phyloP scores from a whole-genome alignment of 345 rosid genomes.

The Xanthoceras sorbifolium region DNA sequence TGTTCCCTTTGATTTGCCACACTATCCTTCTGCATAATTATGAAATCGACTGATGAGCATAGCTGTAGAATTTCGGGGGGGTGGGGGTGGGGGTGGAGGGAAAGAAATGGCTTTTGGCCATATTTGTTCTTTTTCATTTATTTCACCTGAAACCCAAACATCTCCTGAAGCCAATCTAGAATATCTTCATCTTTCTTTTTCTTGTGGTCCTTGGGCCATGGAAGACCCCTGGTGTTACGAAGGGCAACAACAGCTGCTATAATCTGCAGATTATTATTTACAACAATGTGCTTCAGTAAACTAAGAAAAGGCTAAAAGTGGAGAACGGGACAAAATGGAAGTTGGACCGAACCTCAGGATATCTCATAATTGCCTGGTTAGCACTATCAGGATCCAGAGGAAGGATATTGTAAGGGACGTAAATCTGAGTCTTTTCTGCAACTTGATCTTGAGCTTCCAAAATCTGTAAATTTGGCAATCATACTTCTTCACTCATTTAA shows the following conservation, averaged over 20 bases:
- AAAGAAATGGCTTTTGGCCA: background rate
- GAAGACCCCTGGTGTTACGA: constrained; percentile 98
- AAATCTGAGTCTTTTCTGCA: constrained; percentile 91
- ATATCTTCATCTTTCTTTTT: constrained; percentile 88
- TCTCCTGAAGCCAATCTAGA: constrained; percentile 97
- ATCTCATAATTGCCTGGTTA: constrained; percentile 94
- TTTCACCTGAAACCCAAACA: constrained; percentile 98
- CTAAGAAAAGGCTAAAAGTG: constrained; percentile 12
- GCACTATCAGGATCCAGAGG: constrained; percentile 99
- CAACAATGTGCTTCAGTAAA: constrained; percentile 14
- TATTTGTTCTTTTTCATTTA: background rate
- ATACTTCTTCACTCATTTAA: constrained; percentile 12
- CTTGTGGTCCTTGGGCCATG: constrained; percentile 87
- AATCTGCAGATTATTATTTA: constrained; percentile 50
- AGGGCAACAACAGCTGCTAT: constrained; percentile 94
- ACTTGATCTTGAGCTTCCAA: constrained; percentile 92
- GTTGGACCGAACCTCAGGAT: constrained; percentile 71
- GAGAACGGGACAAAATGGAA: constrained; percentile 13
- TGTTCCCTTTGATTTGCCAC: constrained; percentile 99
- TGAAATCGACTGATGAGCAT: constrained; percentile 10
- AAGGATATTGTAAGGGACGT: constrained; percentile 88
- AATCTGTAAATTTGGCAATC: constrained; percentile 56
- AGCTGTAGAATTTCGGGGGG: background rate
- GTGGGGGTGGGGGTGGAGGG: background rate
- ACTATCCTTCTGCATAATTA: constrained; percentile 73